phyloP scores from a whole-genome alignment of 805 yeast species.

The Metschnikowia vanudenii region DNA sequence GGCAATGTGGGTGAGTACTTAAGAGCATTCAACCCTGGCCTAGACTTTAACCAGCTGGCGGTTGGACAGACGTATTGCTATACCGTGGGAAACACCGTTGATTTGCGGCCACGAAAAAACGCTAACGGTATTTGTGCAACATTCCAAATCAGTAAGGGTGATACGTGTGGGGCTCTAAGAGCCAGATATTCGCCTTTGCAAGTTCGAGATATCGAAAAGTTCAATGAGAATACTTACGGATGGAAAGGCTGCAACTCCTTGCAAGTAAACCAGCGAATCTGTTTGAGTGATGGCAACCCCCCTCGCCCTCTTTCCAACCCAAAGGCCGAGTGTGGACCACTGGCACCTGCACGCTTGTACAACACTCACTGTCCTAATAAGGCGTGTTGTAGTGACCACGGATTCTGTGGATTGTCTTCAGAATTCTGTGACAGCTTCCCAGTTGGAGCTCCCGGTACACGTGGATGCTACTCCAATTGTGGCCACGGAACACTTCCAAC shows the following conservation, averaged over 20 bases:
- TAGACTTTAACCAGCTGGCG: background rate
- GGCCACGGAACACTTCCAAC: background rate
- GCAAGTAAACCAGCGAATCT: background rate
- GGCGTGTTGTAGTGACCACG: background rate
- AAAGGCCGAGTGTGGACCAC: background rate
- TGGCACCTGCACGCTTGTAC: background rate
- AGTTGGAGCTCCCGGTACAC: background rate
- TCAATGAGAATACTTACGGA: background rate
- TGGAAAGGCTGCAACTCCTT: background rate
- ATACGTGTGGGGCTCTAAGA: background rate
- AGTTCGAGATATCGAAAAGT: background rate
- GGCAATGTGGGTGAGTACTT: background rate
- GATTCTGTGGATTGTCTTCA: background rate
- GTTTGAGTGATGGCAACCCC: background rate
- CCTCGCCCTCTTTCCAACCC: background rate
- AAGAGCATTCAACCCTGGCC: background rate
- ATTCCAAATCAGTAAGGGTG: background rate
- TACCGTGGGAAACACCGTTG: background rate
- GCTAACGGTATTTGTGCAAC: background rate
- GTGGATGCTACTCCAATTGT: constrained; percentile 1
- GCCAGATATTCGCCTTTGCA: background rate
- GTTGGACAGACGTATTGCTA: background rate
- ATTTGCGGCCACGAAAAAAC: background rate
- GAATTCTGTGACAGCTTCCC: background rate
- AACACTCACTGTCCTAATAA: background rate